Base-by-base conservation (phyloP, 768 basidiomycete genomes). In the Goffeauzyma gilvescens region DNA sequence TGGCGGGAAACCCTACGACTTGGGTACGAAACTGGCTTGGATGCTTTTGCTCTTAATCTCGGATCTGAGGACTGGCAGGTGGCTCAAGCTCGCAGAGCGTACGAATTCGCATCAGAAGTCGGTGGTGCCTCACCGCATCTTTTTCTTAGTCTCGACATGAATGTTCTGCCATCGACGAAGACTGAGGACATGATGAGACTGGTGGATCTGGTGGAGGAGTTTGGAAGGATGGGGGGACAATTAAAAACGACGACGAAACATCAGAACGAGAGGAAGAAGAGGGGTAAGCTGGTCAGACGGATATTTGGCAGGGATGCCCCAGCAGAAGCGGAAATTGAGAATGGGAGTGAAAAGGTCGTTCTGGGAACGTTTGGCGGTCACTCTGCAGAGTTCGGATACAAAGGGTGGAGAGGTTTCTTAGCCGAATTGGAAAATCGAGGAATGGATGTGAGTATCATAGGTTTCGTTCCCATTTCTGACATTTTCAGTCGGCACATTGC, bases 41-140 rank as follows among this genome's bases (percentile, higher is more conserved):
- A 65, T 38, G 64, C 47, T 2, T 48, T 65, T 18, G 59, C 54
- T 2, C 53, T 65, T 18, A 65, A 65, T 40, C 46, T 65, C 1
- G 64, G 64, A 4, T 53, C 58, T 0, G 64, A 63, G 34, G 50
- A 54, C 2, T 65, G 64, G 64, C 62, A 65, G 44, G 22, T 49
- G n/a, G 17, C 22, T 10, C 64, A 65, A 56, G 59, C 58, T 18
- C 50, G 48, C 10, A 28, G 43, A 2, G 62, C 58, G 6, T 60
- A 56, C 38, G 15, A 20, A 9, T 30, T 51, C 46, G 14, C 14
- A 27, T n/a, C 20, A 23, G 1, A 22, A 46, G 24, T 35, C 8
- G 7, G 28, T 4, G 41, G 38, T 23, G 26, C 26, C n/a, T 22
- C 28, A n/a, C 20, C 40, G 21, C 47, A 50, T 24, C 52, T 63